phyloP scores from a whole-genome alignment of 2,329 filamentous ascomycete species.

The Podosphaera xanthii region DNA sequence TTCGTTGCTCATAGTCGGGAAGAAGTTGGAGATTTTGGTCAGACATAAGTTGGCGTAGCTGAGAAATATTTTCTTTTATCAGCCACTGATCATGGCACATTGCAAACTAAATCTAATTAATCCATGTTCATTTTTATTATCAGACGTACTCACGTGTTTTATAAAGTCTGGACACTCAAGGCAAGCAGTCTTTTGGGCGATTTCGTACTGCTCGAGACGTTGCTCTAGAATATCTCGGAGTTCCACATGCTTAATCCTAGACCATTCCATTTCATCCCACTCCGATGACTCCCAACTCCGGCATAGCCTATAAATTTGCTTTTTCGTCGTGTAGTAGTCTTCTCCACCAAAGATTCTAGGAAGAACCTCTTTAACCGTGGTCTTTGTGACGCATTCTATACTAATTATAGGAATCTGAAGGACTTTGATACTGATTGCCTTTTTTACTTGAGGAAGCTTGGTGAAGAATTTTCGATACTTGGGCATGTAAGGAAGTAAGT shows the following conservation, averaged over 20 bases:
- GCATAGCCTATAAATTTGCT: slow-evolving; percentile 45
- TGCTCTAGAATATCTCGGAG: slow-evolving; percentile 60
- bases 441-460: slow-evolving; percentile 39
- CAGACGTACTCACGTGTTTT: slow-evolving; percentile 46
- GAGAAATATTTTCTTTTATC: slow-evolving; percentile 77
- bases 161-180: slow-evolving; percentile 54
- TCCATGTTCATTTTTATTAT: neutral
- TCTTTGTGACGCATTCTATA: slow-evolving; percentile 65
- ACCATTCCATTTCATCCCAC: slow-evolving; percentile 72
- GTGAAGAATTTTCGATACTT: slow-evolving; percentile 45
- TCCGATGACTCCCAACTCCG: slow-evolving; percentile 47
- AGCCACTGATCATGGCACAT: slow-evolving; percentile 96
- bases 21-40: slow-evolving; percentile 91
- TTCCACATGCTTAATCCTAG: slow-evolving; percentile 58
- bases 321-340: slow-evolving; percentile 30
- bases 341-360: slow-evolving; percentile 35
- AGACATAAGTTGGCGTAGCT: slow-evolving; percentile 71
- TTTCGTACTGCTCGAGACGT: slow-evolving; percentile 37
- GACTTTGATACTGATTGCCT: slow-evolving; percentile 44
- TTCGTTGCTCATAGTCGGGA: slow-evolving; percentile 89
- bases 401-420: slow-evolving; percentile 51
- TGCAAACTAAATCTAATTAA: slow-evolving; percentile 39
- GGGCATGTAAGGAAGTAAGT: slow-evolving; percentile 64
- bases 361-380: slow-evolving; percentile 32
- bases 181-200: slow-evolving; percentile 41